A percentile compares a stretch with the other conserved stretches of the same genome.
Evolutionary conservation across 805 yeast species (phyloP).

Genomic region (Saccharomyces paradoxus): DNA sequence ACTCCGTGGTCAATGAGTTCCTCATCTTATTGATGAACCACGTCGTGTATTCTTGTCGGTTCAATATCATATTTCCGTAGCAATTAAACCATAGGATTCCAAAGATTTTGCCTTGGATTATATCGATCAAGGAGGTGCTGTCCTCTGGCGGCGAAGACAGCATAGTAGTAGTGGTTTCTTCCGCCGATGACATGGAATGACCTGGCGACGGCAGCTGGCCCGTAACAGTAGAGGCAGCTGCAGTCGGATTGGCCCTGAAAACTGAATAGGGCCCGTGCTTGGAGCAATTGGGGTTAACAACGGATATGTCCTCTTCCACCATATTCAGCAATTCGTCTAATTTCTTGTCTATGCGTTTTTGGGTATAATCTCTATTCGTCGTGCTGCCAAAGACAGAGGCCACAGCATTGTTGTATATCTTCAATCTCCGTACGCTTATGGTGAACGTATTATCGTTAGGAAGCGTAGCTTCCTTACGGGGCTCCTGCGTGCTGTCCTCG

Average conservation of each 20-base stretch:
- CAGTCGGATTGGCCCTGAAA: constrained; percentile 3
- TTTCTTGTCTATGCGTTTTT: constrained; percentile 16
- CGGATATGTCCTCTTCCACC: constrained; percentile 5
- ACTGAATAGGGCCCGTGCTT: constrained; percentile 15
- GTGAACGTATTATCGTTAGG: constrained; percentile 15
- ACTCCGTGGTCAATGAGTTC: constrained; percentile 6
- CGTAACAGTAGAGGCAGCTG: not conserved
- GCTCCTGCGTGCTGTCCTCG: not conserved
- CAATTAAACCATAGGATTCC: constrained; percentile 12
- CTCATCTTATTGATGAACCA: constrained; percentile 16
- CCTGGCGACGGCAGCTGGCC: not conserved
- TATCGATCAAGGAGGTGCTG: not conserved
- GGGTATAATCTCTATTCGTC: constrained; percentile 9
- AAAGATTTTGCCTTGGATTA: constrained; percentile 10
- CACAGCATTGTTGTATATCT: constrained; percentile 24
- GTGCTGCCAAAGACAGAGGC: constrained; percentile 17
- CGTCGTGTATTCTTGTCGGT: constrained; percentile 9
- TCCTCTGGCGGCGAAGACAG: not conserved
- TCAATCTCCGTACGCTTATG: constrained; percentile 26
- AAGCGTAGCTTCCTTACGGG: not conserved
- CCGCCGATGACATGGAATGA: not conserved
- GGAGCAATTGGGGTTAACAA: not conserved
- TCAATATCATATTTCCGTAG: constrained; percentile 12
- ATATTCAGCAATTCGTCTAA: constrained; percentile 10
- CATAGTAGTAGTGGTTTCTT: not conserved